These are phyloP conservation scores for Echites panduratus DNA, from an alignment of 257 asterid species.

Conservation along the genomic window DNA sequence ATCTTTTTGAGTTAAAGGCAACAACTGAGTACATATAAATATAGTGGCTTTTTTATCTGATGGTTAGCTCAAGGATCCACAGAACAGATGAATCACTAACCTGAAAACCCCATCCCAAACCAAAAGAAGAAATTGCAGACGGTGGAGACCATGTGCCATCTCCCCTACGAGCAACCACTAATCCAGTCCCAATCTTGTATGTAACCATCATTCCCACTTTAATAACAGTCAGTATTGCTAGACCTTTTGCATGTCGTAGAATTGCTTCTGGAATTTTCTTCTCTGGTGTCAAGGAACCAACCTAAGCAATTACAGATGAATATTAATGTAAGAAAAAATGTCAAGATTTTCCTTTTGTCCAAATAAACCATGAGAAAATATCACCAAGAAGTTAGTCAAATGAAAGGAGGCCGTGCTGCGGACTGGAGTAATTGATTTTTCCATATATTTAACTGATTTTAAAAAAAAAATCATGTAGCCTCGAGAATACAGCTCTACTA, in stretches of 20 bases:
- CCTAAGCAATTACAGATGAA: constrained; percentile 33
- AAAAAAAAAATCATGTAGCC: neutral
- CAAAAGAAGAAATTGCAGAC: constrained; percentile 87
- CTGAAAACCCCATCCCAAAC: constrained; percentile 99
- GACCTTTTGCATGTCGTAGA: constrained; percentile 82
- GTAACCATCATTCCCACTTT: constrained; percentile 94
- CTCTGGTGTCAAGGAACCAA: constrained; percentile 67
- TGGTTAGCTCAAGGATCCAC: neutral
- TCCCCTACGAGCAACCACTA: constrained; percentile 82
- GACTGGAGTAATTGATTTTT: neutral
- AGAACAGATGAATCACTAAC: constrained; percentile 29
- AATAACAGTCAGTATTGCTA: constrained; percentile 85
- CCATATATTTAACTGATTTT: neutral
- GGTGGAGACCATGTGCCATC: constrained; percentile 99
- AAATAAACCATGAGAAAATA: neutral
- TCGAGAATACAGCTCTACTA: neutral
- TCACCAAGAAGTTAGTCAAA: neutral
- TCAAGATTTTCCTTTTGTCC: neutral
- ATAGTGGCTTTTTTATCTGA: neutral
- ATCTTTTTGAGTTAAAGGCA: neutral
- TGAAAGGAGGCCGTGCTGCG: neutral
- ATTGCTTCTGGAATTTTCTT: constrained; percentile 86
- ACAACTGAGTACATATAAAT: neutral
- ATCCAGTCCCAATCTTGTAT: constrained; percentile 88
- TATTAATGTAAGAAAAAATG: neutral